These are phyloP conservation scores for Eucalyptus sideroxylon DNA, from an alignment of 345 rosid species.

Conservation along the genomic window DNA sequence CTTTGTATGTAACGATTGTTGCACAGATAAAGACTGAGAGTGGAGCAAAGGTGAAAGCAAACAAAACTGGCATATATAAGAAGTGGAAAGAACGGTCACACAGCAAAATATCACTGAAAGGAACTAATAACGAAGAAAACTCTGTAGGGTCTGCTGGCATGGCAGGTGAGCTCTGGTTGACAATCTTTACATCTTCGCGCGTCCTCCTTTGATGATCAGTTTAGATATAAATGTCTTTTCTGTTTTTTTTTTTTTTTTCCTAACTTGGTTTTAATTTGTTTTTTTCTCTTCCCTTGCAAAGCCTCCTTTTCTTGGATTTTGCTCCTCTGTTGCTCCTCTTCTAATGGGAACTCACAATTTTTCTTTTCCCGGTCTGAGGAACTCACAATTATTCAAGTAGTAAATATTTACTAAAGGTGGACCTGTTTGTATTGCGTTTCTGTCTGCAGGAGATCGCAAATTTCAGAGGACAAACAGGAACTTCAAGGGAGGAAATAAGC, in stretches of 20 bases:
- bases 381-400: not conserved
- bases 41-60: conserved; percentile 69
- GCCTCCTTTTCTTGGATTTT: not conserved
- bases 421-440: not conserved
- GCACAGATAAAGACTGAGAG: conserved; percentile 78
- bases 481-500: conserved; percentile 36
- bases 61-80: conserved; percentile 80
- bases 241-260: not conserved
- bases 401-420: not conserved
- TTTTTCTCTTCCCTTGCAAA: not conserved
- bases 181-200: not conserved
- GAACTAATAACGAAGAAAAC: conserved; percentile 28
- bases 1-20: not conserved
- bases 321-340: not conserved
- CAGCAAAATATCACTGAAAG: conserved; percentile 37
- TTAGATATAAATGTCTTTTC: not conserved
- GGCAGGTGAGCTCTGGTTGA: conserved; percentile 26
- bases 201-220: not conserved
- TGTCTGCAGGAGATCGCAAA: conserved; percentile 18
- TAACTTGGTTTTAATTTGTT: not conserved
- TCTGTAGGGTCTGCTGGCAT: conserved; percentile 18
- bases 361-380: not conserved
- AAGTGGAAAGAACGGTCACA: conserved; percentile 81
- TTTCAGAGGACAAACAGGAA: conserved; percentile 15
- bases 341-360: not conserved